phyloP scores from a whole-genome alignment of 331 rosid genomes.

The Malus hybrid region DNA sequence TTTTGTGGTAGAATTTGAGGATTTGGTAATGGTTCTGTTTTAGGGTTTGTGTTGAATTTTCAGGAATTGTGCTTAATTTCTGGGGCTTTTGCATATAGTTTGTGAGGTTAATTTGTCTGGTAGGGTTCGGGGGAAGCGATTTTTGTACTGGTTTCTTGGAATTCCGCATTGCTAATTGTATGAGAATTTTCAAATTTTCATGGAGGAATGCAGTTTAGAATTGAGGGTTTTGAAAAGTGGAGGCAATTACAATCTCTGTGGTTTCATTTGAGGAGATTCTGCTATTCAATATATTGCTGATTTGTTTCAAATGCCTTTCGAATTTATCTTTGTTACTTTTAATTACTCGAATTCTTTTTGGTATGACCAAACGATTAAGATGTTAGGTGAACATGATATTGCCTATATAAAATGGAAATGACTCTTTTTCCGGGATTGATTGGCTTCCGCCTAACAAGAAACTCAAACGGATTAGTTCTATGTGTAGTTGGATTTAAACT shows the following conservation, averaged over 20 bases:
- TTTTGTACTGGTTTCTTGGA: not conserved
- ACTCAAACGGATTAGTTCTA: not conserved
- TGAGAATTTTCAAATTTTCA: not conserved
- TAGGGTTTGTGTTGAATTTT: constrained; percentile 46
- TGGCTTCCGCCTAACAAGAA: not conserved
- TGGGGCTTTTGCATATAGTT: not conserved
- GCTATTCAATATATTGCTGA: not conserved
- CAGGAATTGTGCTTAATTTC: constrained; percentile 5
- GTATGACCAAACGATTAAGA: not conserved
- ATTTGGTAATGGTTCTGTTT: constrained; percentile 2
- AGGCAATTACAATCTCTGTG: not conserved
- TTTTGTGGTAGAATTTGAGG: constrained; percentile 24
- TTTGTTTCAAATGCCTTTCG: not conserved
- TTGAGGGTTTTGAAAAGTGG: not conserved
- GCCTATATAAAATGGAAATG: not conserved
- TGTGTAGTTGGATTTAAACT: not conserved
- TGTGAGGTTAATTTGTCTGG: not conserved
- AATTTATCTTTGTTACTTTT: not conserved
- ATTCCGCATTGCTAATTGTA: not conserved
- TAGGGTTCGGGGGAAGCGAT: not conserved
- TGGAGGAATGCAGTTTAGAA: not conserved
- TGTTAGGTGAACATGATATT: not conserved
- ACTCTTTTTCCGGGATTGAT: not conserved
- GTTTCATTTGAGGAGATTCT: not conserved
- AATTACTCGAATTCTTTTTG: not conserved